phyloP scores from a whole-genome alignment of 306 rosid genomes.

The Trifolium fragiferum region DNA sequence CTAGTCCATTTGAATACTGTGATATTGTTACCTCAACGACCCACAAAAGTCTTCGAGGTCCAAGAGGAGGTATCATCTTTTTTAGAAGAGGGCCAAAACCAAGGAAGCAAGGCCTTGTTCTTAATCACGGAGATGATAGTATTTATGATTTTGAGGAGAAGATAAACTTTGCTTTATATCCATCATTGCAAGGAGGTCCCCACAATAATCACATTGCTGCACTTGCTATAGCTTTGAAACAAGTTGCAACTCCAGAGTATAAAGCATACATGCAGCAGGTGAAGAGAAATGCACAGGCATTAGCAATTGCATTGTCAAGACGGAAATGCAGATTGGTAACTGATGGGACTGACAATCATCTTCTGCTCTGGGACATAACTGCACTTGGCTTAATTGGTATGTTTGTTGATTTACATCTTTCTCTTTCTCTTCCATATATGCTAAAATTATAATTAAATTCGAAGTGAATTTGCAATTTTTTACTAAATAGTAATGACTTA shows the following conservation, averaged over 20 bases:
- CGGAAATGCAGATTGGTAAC: constrained; percentile 87
- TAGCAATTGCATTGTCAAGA: constrained; percentile 74
- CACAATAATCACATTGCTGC: constrained; percentile 90
- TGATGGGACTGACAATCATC: constrained; percentile 87
- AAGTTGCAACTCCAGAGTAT: constrained; percentile 80
- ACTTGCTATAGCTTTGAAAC: constrained; percentile 81
- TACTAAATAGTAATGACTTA: background rate
- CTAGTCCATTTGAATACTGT: constrained; percentile 76
- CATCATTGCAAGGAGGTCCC: constrained; percentile 90
- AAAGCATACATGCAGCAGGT: constrained; percentile 77
- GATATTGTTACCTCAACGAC: constrained; percentile 86
- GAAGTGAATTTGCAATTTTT: background rate
- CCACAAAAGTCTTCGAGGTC: constrained; percentile 90
- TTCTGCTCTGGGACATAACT: constrained; percentile 87
- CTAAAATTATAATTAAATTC: constrained; percentile 1
- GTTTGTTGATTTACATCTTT: constrained; percentile 16
- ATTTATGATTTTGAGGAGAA: constrained; percentile 75
- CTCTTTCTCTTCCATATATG: background rate
- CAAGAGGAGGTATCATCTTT: constrained; percentile 88
- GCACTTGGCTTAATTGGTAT: constrained; percentile 75
- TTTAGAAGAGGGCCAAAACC: constrained; percentile 70
- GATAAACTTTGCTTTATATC: constrained; percentile 80
- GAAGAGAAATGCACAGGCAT: constrained; percentile 86
- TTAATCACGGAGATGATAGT: constrained; percentile 54
- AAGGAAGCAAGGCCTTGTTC: constrained; percentile 60